Conservation (phyloP, 768 basidiomycete genomes). For the Kwoniella pini region DNA sequence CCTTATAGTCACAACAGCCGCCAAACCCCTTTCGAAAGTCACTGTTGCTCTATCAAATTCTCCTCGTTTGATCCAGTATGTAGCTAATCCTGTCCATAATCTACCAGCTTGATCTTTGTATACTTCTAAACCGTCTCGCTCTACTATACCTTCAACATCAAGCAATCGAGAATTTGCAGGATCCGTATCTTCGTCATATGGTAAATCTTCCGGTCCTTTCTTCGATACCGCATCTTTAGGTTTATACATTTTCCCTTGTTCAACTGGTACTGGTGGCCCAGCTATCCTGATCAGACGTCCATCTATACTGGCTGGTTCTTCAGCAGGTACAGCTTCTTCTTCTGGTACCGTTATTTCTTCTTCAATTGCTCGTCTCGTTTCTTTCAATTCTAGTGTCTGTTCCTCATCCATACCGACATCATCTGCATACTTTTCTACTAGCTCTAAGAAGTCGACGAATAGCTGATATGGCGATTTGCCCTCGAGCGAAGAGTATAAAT, state of each 20-base stretch:
- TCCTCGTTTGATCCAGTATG: slow-evolving; percentile 96
- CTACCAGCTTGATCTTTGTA: slow-evolving; percentile 98
- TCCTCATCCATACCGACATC: slow-evolving; percentile 87
- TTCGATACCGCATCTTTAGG: slow-evolving; percentile 27
- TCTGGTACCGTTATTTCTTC: slow-evolving; percentile 57
- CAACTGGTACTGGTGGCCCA: slow-evolving; percentile 64
- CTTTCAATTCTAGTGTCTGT: slow-evolving; percentile 66
- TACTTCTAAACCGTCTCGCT: slow-evolving; percentile 77
- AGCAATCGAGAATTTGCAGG: slow-evolving; percentile 68
- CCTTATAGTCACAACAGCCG: slow-evolving; percentile 81
- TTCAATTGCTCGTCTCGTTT: slow-evolving; percentile 38
- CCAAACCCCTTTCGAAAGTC: slow-evolving; percentile 85
- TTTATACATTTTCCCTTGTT: slow-evolving; percentile 59
- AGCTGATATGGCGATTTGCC: slow-evolving; percentile 95
- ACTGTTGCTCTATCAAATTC: slow-evolving; percentile 87
- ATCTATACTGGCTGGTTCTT: slow-evolving; percentile 59
- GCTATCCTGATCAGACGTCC: slow-evolving; percentile 72
- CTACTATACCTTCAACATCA: slow-evolving; percentile 82
- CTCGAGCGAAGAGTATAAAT: slow-evolving; percentile 81
- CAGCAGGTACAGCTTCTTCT: slow-evolving; percentile 48
- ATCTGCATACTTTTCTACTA: slow-evolving; percentile 85
- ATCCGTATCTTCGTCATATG: slow-evolving; percentile 81
- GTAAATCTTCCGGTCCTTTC: slow-evolving; percentile 14
- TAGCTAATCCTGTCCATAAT: slow-evolving; percentile 92
- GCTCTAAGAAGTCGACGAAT: slow-evolving; percentile 85